These are phyloP conservation scores for Artomyces pyxidatus DNA, from an alignment of 768 basidiomycete genomes.

Conservation along the genomic window DNA sequence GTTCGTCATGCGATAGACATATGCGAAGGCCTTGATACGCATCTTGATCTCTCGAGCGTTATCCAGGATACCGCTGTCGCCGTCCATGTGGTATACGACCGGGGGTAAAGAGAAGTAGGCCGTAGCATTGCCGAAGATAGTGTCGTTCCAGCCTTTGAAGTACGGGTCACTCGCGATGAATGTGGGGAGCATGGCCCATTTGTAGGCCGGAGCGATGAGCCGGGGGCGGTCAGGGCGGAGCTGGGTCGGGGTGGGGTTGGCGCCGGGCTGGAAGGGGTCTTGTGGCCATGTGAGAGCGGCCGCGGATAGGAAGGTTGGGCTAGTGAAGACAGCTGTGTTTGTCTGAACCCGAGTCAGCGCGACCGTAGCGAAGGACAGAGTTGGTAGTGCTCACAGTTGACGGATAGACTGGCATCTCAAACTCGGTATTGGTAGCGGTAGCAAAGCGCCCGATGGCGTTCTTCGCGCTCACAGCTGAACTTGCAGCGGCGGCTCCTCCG, in stretches of 20 bases:
- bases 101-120: conserved; percentile 56
- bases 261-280: conserved; percentile 69
- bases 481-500: conserved; percentile 35
- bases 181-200: conserved; percentile 75
- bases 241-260: conserved; percentile 48
- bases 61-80: conserved; percentile 87
- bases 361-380: neutral
- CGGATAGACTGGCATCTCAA: conserved; percentile 79
- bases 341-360: conserved; percentile 38
- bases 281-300: conserved; percentile 61
- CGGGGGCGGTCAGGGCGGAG: conserved; percentile 79
- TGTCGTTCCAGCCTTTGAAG: conserved; percentile 79
- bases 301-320: conserved; percentile 62
- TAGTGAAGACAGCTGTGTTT: conserved; percentile 60
- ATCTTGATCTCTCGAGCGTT: conserved; percentile 83
- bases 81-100: conserved; percentile 68
- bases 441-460: conserved; percentile 59
- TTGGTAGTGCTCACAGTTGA: conserved; percentile 58
- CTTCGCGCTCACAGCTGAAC: conserved; percentile 52
- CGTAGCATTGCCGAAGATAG: conserved; percentile 86
- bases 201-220: conserved; percentile 85
- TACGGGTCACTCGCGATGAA: conserved; percentile 83
- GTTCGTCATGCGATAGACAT: conserved; percentile 85
- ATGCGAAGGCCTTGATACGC: conserved; percentile 87
- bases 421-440: conserved; percentile 71